Evolutionary conservation across 1,139 yeast species (phyloP).

Genomic region (Nakaseomyces sp.): DNA sequence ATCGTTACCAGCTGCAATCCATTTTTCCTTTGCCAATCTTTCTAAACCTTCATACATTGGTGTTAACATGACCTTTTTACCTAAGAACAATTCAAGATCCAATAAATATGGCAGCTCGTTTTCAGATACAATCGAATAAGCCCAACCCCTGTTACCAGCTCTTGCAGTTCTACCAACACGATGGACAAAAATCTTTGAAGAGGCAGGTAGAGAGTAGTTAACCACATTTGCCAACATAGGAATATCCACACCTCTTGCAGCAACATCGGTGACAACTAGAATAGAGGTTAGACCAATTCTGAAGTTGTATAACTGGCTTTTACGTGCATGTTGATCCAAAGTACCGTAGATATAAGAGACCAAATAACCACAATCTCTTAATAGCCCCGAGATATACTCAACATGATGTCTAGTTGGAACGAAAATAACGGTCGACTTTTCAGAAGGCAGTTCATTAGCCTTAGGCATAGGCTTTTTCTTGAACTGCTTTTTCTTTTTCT

Average conservation of each 20-base stretch:
- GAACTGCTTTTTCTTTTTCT: slow-evolving; percentile 33
- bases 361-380: slow-evolving; percentile 74
- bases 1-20: slow-evolving; percentile 34
- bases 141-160: slow-evolving; percentile 98
- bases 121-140: slow-evolving; percentile 80
- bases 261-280: slow-evolving; percentile 94
- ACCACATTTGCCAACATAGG: slow-evolving; percentile 92
- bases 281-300: slow-evolving; percentile 74
- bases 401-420: slow-evolving; percentile 98
- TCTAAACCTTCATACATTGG: slow-evolving; percentile 58
- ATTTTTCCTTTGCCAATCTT: slow-evolving; percentile 41
- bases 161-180: slow-evolving; percentile 99
- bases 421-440: slow-evolving; percentile 79
- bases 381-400: slow-evolving; percentile 67
- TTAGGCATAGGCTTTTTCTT: slow-evolving; percentile 58
- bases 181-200: slow-evolving; percentile 89
- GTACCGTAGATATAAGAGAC: slow-evolving; percentile 90
- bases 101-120: slow-evolving; percentile 81
- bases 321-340: slow-evolving; percentile 89
- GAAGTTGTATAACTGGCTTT: slow-evolving; percentile 77
- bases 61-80: slow-evolving; percentile 66
- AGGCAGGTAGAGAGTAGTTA: slow-evolving; percentile 82
- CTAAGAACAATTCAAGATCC: slow-evolving; percentile 85
- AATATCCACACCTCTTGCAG: slow-evolving; percentile 98
- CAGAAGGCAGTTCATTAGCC: slow-evolving; percentile 77